Evolutionary conservation across 805 yeast species (phyloP), one percentile per base, ranked within the genome.

Genomic region (Pichia rugopelliculosa): DNA sequence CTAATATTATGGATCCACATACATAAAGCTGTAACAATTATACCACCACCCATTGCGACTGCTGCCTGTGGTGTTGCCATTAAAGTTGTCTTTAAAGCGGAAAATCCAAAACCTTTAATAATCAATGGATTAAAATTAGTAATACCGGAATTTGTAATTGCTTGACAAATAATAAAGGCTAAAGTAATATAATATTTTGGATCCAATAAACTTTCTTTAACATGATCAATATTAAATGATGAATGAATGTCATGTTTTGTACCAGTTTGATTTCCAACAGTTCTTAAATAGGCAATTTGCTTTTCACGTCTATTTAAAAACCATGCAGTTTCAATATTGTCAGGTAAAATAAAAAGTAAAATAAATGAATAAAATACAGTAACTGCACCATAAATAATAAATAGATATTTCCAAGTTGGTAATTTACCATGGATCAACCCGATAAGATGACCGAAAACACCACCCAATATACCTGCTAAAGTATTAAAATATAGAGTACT

Each of bases 381-480:
- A 50, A 77, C 64, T 10, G 73, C 61, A 21, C 93, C 95, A 42
- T 77, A 74, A 34, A 80, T 68, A 38, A 84, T 65, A 59, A 77
- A 84, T 6, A 81, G 61, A 27, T 79, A 65, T 57, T 75, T 78
- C 90, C 90, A 84, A 8, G 82, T 72, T 2, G 61, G 65, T 6
- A 79, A 60, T 24, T 68, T 44, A 59, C 70, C 76, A 9, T 58
- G 44, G 13, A 60, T 65, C 54, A 74, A 67, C 50, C 50, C 70
- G 64, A 44, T 75, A 56, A 81, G 71, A 36, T 74, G 71, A 18
- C 82, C 77, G 36, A 76, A 47, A 36, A 76, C 63, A 37, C 70
- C 68, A 50, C 79, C 80, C 15, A 44, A 27, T 4, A 49, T 18
- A 45, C 53, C 52, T 23, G 55, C 45, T 30, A 56, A 56, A 10